phyloP scores from a whole-genome alignment of 148 eudicot species.

The Cornus suecica region DNA sequence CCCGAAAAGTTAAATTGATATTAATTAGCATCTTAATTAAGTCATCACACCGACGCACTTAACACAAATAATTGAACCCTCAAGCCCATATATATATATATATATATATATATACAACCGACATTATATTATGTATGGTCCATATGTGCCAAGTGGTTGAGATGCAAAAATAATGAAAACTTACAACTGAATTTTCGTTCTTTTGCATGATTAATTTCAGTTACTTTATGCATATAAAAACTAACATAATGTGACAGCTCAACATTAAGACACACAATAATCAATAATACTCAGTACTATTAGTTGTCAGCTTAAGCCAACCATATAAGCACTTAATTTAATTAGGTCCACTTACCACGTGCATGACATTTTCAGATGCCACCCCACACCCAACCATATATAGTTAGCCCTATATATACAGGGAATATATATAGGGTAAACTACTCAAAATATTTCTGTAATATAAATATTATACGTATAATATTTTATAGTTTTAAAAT shows the following conservation, averaged over 20 bases:
- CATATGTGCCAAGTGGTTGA: background rate
- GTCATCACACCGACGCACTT: background rate
- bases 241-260: constrained; percentile 6
- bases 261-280: background rate
- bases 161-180: constrained; percentile 5
- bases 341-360: constrained; percentile 12
- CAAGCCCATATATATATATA: too few species aligned
- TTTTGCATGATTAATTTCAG: background rate
- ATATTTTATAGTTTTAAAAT: too few species aligned
- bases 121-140: background rate
- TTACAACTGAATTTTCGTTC: background rate
- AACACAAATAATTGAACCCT: background rate
- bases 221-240: background rate
- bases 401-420: too few species aligned
- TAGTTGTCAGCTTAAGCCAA: background rate
- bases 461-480: too few species aligned
- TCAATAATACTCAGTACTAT: background rate
- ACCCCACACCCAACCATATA: background rate
- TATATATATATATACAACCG: background rate
- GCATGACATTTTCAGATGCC: background rate
- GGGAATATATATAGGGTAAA: too few species aligned
- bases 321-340: background rate
- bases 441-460: too few species aligned
- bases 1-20: too few species aligned
- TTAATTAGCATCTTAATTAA: background rate